phyloP scores from a whole-genome alignment of 1,139 yeast genomes.

The Candida freyschussii region DNA sequence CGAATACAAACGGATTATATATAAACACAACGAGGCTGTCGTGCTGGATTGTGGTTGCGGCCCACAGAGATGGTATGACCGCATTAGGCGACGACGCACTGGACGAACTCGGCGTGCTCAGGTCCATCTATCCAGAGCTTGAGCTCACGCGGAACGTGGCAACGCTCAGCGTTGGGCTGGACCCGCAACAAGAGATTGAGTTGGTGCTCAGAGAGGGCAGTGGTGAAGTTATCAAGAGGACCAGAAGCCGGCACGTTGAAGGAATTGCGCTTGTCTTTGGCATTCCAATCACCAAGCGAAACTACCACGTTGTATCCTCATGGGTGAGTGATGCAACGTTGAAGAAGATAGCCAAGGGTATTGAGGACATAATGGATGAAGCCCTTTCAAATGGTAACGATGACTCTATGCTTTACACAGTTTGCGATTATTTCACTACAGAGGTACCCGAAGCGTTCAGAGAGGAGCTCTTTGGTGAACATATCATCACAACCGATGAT shows the following conservation, averaged over 20 bases:
- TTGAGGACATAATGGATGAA: slow-evolving; percentile 26
- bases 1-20: too few species aligned
- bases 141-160: slow-evolving; percentile 16
- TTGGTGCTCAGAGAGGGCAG: slow-evolving; percentile 12
- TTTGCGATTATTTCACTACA: slow-evolving; percentile 42
- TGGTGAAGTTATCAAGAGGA: neutral
- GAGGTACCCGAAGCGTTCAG: slow-evolving; percentile 15
- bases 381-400: slow-evolving; percentile 38
- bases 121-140: slow-evolving; percentile 48
- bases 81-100: slow-evolving; percentile 14
- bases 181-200: slow-evolving; percentile 16
- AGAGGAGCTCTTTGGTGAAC: slow-evolving; percentile 22
- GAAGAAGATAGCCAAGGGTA: slow-evolving; percentile 19
- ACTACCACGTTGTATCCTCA: slow-evolving; percentile 1
- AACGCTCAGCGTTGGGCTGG: slow-evolving; percentile 7
- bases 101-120: slow-evolving; percentile 45
- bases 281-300: slow-evolving; percentile 2
- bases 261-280: slow-evolving; percentile 5
- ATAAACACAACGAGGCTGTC: too few species aligned
- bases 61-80: too few species aligned
- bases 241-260: slow-evolving; percentile 1
- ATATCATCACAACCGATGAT: slow-evolving; percentile 15
- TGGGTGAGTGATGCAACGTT: slow-evolving; percentile 2
- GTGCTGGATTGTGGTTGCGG: too few species aligned
- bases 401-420: slow-evolving; percentile 35